Percentiles rank a stretch among this genome's conserved stretches.
Evolutionary conservation across 2,329 filamentous ascomycete genomes (phyloP).

Genomic region (Xylariomycetidae sp.): DNA sequence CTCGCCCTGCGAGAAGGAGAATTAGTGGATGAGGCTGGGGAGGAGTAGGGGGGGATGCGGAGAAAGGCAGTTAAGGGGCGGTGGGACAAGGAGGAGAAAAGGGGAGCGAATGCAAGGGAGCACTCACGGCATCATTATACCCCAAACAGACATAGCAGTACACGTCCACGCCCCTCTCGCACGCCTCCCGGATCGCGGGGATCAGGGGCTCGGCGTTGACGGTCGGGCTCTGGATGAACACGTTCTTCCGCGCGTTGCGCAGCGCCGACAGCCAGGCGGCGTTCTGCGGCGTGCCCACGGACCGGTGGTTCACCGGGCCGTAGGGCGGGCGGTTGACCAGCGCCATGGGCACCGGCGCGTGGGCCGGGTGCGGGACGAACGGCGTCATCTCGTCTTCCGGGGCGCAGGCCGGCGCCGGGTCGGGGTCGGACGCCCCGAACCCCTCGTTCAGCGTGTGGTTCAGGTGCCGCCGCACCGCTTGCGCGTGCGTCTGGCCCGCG

Average conservation of each 20-base stretch:
- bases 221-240: constrained; percentile 77
- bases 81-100: too few relatives aligned
- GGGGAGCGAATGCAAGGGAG: too few relatives aligned
- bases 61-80: too few relatives aligned
- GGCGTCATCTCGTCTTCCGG: constrained; percentile 57
- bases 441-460: constrained; percentile 53
- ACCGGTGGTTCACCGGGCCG: constrained; percentile 55
- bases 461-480: constrained; percentile 58
- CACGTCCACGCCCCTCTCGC: constrained; percentile 61
- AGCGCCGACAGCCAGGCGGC: constrained; percentile 67
- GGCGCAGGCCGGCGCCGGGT: constrained; percentile 47
- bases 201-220: constrained; percentile 66
- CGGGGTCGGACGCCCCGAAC: constrained; percentile 42
- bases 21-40: constrained; percentile 1
- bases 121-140: constrained; percentile 64
- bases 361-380: constrained; percentile 49
- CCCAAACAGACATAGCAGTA: constrained; percentile 69
- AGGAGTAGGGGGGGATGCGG: background rate
- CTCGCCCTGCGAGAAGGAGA: constrained; percentile 51
- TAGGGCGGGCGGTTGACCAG: constrained; percentile 65
- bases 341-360: constrained; percentile 61
- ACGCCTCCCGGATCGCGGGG: constrained; percentile 56
- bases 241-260: constrained; percentile 51
- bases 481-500: constrained; percentile 46
- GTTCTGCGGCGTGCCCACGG: constrained; percentile 64